Conservation (phyloP, 2,329 filamentous ascomycete genomes). For the Exophiala spinifera region DNA sequence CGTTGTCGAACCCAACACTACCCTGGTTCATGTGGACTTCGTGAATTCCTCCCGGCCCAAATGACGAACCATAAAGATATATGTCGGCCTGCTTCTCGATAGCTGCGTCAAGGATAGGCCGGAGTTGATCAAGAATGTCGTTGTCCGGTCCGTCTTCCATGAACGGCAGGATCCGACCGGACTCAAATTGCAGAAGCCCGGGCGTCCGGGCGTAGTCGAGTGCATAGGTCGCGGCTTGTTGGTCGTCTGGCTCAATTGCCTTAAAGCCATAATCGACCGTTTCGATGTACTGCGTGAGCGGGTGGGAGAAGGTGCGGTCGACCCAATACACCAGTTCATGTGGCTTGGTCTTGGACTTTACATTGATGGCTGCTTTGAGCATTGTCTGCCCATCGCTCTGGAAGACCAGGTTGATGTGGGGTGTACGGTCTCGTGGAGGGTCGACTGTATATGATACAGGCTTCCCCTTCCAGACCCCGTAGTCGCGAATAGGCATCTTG, state of each 20-base stretch:
- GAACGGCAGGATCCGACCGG: slow-evolving; percentile 32
- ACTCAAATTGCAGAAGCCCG: slow-evolving; percentile 28
- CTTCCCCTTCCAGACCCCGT: slow-evolving; percentile 13
- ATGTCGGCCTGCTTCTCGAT: slow-evolving; percentile 37
- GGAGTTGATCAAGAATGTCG: slow-evolving; percentile 41
- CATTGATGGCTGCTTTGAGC: slow-evolving; percentile 34
- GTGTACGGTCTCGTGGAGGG: slow-evolving; percentile 17
- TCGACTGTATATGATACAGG: slow-evolving; percentile 8
- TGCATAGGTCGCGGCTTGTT: slow-evolving; percentile 7
- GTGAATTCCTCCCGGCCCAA: slow-evolving; percentile 35
- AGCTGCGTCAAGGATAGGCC: slow-evolving; percentile 36
- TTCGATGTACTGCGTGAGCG: slow-evolving; percentile 29
- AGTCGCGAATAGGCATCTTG: slow-evolving; percentile 10
- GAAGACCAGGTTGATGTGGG: slow-evolving; percentile 35
- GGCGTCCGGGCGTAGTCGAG: slow-evolving; percentile 29
- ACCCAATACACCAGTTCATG: slow-evolving; percentile 36
- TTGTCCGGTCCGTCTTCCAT: slow-evolving; percentile 23
- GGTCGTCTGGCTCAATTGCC: slow-evolving; percentile 21
- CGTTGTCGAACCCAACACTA: slow-evolving; percentile 37
- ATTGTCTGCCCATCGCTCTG: slow-evolving; percentile 24
- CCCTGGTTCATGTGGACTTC: slow-evolving; percentile 45
- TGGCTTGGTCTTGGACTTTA: slow-evolving; percentile 33
- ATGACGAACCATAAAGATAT: slow-evolving; percentile 40
- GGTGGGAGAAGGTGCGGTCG: slow-evolving; percentile 31
- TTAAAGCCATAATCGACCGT: slow-evolving; percentile 31